Evolutionary conservation across 176 grass and related monocot genomes (phyloP).

Genomic region (Aechmea fasciata): DNA sequence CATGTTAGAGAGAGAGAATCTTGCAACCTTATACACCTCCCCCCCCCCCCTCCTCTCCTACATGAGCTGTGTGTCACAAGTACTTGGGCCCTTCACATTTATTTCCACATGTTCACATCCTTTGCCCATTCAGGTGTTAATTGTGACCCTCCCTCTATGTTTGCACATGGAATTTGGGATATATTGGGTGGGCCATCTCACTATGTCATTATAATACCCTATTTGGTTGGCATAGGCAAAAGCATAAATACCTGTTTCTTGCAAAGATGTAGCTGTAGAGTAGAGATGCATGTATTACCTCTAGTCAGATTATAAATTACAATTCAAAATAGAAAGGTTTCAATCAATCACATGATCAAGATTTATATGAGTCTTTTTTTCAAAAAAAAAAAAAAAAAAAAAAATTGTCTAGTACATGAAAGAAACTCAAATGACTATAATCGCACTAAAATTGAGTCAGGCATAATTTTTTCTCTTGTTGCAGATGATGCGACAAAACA

Average conservation of each 20-base stretch:
- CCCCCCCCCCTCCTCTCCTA: not conserved
- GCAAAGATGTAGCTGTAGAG: not conserved
- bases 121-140: not conserved
- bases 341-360: no score
- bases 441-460: no score
- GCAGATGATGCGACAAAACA: no score
- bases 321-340: no score
- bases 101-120: not conserved
- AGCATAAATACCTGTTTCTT: not conserved
- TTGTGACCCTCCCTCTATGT: conserved; percentile 1
- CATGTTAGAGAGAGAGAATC: not conserved
- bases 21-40: no score
- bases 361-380: no score
- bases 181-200: not conserved
- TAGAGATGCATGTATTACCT: no score
- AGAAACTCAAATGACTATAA: no score
- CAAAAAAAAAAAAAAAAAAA: no score
- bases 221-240: not conserved
- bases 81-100: not conserved
- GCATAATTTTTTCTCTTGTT: no score
- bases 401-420: no score
- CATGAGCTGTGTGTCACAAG: not conserved
- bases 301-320: no score
- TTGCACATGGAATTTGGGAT: not conserved
- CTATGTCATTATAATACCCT: conserved; percentile 4